Evolutionary conservation across 371 early-diverging fungal genomes (phyloP), one percentile per base, ranked within the genome.

Genomic region (Apophysomyces ossiformis): DNA sequence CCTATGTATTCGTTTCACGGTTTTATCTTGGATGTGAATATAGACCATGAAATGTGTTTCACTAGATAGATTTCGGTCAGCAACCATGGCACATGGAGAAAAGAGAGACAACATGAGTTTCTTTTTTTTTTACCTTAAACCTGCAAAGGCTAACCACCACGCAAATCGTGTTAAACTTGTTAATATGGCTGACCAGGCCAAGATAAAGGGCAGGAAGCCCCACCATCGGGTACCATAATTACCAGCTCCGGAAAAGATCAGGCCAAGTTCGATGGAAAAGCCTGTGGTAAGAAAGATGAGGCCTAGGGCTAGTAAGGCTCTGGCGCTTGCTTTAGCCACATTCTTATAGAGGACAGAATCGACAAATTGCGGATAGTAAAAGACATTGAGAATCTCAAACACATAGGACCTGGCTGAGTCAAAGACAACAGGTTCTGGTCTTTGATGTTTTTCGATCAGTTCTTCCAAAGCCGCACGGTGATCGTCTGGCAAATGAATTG

Each of bases 341-440:
- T 83, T 83, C 12, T 75, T 78, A 50, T 76, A 63, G 9, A 80
- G 65, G 1, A 81, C 72, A 16, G 68, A 41, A 38, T 83, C 81
- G 0, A 83, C 73, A 69, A 83, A 83, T 16, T 76, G 67, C 2
- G 81, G 76, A 56, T 83, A 83, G 60, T 74, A 83, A 63, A 80
- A 81, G 11, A 83, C 73, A 60, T 83, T 83, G 56, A 83, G 68
- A 18, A 83, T 66, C 54, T 83, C 83, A 61, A 73, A 83, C 5
- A 83, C 79, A 60, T 83, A 76, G 0, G 75, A 60, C 26, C 74
- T 62, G 1, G 83, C 79, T 35, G 83, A 80, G 37, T 83, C 79
- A 70, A 81, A 83, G 3, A 83, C 76, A 15, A 77, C 39, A 8
- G 83, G 83, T 35, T 83, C 83, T 12, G 83, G 80, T 32, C 80